Percentiles rank a stretch among this genome's conserved stretches.
These are phyloP conservation scores for Debaryomycetaceae sp. DNA, from an alignment of 1,139 yeast species.

Conservation along the genomic window DNA sequence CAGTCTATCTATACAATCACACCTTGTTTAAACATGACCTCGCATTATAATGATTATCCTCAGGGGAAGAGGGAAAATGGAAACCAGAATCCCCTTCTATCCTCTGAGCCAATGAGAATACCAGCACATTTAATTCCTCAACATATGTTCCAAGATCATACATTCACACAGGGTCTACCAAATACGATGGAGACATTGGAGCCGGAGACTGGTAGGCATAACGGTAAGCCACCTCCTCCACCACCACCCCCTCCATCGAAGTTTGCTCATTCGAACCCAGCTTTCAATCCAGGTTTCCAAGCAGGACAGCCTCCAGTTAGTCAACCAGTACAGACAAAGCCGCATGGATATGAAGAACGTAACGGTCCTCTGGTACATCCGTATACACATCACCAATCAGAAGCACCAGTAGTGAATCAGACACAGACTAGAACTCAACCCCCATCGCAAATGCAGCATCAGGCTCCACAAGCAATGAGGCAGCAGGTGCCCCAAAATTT, in stretches of 20 bases:
- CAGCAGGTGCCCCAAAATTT: background rate
- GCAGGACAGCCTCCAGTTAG: slow-evolving; percentile 3
- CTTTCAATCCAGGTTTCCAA: slow-evolving; percentile 5
- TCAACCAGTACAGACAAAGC: background rate
- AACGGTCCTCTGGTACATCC: no score
- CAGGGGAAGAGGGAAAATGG: background rate
- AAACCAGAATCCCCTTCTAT: background rate
- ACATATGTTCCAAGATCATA: slow-evolving; percentile 19
- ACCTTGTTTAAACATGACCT: background rate
- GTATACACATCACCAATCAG: slow-evolving; percentile 4
- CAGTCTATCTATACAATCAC: no score
- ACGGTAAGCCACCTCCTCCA: no score
- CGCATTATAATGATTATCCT: background rate
- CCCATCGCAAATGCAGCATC: background rate
- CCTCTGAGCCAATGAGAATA: slow-evolving; percentile 10
- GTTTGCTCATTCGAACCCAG: slow-evolving; percentile 1
- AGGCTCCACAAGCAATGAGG: background rate
- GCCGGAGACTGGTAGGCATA: no score
- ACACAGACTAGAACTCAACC: background rate
- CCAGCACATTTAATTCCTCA: slow-evolving; percentile 39
- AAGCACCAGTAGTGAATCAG: slow-evolving; percentile 1
- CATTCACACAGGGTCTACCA: background rate
- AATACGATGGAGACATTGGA: no score
- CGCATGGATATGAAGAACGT: no score
- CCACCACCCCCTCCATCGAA: slow-evolving; percentile 6